phyloP scores from a whole-genome alignment of 176 grass and related monocot species.

The Aegilops bicornis region DNA sequence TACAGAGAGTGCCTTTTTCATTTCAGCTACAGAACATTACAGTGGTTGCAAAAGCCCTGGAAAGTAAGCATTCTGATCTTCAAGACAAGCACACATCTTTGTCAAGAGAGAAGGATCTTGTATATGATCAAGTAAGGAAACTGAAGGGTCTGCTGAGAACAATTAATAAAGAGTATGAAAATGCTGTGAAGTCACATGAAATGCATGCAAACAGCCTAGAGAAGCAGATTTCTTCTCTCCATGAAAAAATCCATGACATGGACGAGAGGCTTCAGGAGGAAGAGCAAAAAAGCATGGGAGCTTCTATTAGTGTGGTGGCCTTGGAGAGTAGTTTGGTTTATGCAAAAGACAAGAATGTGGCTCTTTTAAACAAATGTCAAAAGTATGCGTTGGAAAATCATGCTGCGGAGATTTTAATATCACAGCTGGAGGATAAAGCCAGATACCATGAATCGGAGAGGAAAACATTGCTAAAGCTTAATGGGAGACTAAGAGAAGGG shows the following conservation, averaged over 20 bases:
- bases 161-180: conserved; percentile 52
- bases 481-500: conserved; percentile 58
- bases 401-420: conserved; percentile 50
- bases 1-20: conserved; percentile 26
- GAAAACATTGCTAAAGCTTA: conserved; percentile 47
- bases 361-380: conserved; percentile 47
- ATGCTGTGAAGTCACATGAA: conserved; percentile 43
- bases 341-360: conserved; percentile 48
- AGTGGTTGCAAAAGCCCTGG: conserved; percentile 54
- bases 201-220: conserved; percentile 29
- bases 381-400: conserved; percentile 49
- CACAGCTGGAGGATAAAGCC: conserved; percentile 57
- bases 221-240: conserved; percentile 61
- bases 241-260: conserved; percentile 43
- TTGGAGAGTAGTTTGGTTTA: conserved; percentile 69
- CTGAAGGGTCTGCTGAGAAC: conserved; percentile 57
- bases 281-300: conserved; percentile 48
- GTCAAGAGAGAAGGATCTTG: conserved; percentile 62
- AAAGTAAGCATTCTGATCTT: conserved; percentile 50
- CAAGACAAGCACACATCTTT: conserved; percentile 51
- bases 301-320: conserved; percentile 54
- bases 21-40: conserved; percentile 66
- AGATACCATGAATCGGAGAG: conserved; percentile 44
- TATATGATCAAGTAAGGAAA: conserved; percentile 59
- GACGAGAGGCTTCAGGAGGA: conserved; percentile 58